Conservation (phyloP, 257 asterid genomes). For the Gentiana straminea region DNA sequence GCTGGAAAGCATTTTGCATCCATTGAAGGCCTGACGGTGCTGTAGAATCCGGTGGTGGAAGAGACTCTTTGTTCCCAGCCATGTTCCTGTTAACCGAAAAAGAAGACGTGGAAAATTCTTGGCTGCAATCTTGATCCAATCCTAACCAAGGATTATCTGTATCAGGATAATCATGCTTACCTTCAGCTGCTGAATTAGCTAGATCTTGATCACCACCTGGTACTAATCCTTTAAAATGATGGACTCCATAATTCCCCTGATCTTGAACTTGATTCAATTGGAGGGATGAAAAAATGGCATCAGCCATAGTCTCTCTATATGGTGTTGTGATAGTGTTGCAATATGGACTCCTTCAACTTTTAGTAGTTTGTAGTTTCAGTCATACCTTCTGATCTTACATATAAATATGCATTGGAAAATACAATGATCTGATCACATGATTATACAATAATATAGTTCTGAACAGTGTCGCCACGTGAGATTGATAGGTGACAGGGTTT, state of each 20-base stretch:
- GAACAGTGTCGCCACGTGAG: background rate
- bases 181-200: background rate
- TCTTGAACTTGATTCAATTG: conserved; percentile 1
- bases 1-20: conserved; percentile 5
- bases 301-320: background rate
- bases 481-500: background rate
- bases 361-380: too few relatives aligned
- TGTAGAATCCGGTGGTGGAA: background rate
- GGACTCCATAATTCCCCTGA: background rate
- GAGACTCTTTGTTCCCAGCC: background rate
- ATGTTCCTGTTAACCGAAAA: background rate
- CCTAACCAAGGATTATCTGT: background rate
- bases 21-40: background rate
- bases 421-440: background rate
- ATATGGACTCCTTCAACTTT: too few relatives aligned
- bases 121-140: conserved; percentile 1
- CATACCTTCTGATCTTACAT: background rate
- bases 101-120: background rate
- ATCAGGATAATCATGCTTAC: background rate
- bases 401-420: too few relatives aligned
- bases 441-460: background rate
- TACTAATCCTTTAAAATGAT: too few relatives aligned
- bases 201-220: too few relatives aligned
- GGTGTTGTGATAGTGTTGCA: background rate
- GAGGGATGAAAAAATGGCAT: conserved; percentile 6